Evolutionary conservation across 2,329 filamentous ascomycete species (phyloP), one percentile per base, ranked within the genome.

Genomic region (Nemania diffusa): DNA sequence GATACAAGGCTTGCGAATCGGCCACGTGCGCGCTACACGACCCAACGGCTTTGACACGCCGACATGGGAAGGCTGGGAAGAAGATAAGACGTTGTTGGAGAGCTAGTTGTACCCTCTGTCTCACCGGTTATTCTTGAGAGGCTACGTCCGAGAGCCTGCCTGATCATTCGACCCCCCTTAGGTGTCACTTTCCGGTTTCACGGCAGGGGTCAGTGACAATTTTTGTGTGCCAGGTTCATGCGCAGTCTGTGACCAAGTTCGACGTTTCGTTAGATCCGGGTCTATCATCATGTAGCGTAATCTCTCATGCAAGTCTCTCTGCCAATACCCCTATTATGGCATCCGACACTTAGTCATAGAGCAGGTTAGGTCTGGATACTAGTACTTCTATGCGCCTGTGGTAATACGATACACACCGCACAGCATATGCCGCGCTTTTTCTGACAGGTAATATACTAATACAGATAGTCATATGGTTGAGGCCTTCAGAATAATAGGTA

Each of bases 1-100:
- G 17, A 74, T 82, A 11, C 71, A 85, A 75, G 78, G 84, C 2
- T 66, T 86, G 22, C 76, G 79, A 17, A 76, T 85, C 29, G 79
- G 82, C n/a, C 83, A 84, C 72, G 76, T 76, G 73, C 73, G 81
- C 61, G 78, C 81, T 2, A 81, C 81, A 48, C 78, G 80, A 52
- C 82, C 81, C 22, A 87, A 87, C 59, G 88, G 87, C 11, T 84
- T 85, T 62, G 89, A 90, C 27, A 81, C 82, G 71, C 84, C 87
- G 17, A 82, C 81, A 44, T 90, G 88, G 77, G 83, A 88, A 62
- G 83, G 84, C 27, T 84, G 83, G 70, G 84, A 84, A 17, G 78
- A 80, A 55, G 75, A 78, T 61, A 79, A 82, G 60, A 71, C 64
- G 68, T 72, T 72, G 67, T 72, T 70, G 56, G 66, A 67, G 24